Evolutionary conservation across 2,329 filamentous ascomycete genomes (phyloP), one percentile per base, ranked within the genome.

Genomic region (Zymoseptoria tritici): DNA sequence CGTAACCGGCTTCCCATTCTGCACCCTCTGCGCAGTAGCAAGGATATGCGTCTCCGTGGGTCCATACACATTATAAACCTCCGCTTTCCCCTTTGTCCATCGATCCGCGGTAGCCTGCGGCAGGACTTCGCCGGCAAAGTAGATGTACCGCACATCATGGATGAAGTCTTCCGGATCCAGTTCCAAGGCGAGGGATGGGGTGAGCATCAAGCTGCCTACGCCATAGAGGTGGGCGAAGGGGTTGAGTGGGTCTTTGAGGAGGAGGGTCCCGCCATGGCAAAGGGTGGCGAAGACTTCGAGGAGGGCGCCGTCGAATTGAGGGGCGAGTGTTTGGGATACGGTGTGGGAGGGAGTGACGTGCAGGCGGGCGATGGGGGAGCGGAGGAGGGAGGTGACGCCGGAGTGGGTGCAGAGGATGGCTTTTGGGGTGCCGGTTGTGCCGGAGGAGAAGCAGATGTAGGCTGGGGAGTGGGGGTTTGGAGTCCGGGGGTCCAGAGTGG

Each of bases 381-480:
- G 13, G 46, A 57, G 55, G 16, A 57, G 20, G n/a, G 20, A 21
- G 16, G 29, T 20, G n/a, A 57, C 49, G 16, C 55, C 55, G 22
- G 55, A 52, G 26, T 57, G 42, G 0, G 26, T 22, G 55, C 55
- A 57, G 16, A 21, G 42, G 19, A 57, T 57, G 16, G 55, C 55
- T 46, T 57, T 57, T 5, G 55, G 55, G 19, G 53, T 24, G 49
- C 49, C 55, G 20, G 55, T 57, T 21, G 55, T 57, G 20, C 55
- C 55, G 21, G 55, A 57, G 16, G 55, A 57, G 29, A 53, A 57
- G 26, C 55, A 57, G 46, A 57, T 57, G 49, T 57, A 57, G 8
- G 55, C 55, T 36, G 16, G 19, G 13, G 49, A 21, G 4, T 54
- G 22, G 7, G 55, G 55, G 21, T 26, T 20, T 2, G 21, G 52